Percentiles rank a stretch among this genome's conserved stretches.
phyloP scores from a whole-genome alignment of 225 moss, liverwort and hornwort genomes.

The Polytrichum formosum region DNA sequence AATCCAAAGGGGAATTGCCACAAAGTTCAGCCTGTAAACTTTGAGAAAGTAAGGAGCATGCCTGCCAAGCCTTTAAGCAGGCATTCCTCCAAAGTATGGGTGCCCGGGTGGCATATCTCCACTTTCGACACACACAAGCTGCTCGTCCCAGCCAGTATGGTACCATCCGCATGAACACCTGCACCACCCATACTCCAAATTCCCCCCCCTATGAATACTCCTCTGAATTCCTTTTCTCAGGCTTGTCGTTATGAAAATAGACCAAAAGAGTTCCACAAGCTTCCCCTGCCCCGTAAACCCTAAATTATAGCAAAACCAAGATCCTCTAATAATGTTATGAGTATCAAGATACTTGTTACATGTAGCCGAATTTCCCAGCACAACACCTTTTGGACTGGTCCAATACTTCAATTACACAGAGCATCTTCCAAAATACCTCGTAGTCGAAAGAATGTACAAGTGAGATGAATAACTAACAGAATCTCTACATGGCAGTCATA shows the following conservation, averaged over 20 bases:
- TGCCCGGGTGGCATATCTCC: constrained; percentile 74
- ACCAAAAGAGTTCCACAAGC: neutral
- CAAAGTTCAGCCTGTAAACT: no score
- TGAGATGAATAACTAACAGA: no score
- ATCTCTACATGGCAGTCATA: no score
- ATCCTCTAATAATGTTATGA: no score
- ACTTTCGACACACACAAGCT: constrained; percentile 97
- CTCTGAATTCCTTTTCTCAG: neutral
- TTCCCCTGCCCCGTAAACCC: neutral
- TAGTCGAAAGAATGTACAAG: no score
- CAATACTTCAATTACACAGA: no score
- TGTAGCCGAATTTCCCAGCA: no score
- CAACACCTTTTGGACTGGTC: no score
- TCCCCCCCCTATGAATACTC: neutral
- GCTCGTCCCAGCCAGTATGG: constrained; percentile 76
- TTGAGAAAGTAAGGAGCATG: constrained; percentile 19
- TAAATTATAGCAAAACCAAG: neutral
- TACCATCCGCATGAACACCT: constrained; percentile 79
- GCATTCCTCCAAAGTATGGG: constrained; percentile 85
- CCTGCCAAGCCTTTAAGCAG: constrained; percentile 97
- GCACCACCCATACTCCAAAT: constrained; percentile 19
- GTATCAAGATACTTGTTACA: no score
- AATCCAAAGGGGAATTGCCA: no score
- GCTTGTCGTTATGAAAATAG: no score
- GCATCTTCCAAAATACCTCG: no score